A percentile compares a stretch with the other conserved stretches of the same genome.
Evolutionary conservation across 257 asterid genomes (phyloP).

Genomic region (Penstemon barbatus): DNA sequence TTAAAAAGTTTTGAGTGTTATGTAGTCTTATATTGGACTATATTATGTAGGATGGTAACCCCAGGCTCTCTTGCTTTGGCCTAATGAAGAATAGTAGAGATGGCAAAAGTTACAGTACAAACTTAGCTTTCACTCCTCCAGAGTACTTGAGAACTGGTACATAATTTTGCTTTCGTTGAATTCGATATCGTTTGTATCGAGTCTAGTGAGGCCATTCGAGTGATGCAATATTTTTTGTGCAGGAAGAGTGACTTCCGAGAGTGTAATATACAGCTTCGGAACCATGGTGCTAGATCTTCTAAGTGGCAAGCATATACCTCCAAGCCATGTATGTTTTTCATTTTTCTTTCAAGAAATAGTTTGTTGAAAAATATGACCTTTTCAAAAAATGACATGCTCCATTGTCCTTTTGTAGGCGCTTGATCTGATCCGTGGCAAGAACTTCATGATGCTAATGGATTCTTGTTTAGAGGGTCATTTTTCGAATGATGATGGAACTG

Average conservation of each 20-base stretch:
- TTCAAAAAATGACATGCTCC: neutral
- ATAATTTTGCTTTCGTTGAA: no score
- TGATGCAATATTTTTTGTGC: slow-evolving; percentile 20
- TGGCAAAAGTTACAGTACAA: slow-evolving; percentile 69
- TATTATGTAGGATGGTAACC: slow-evolving; percentile 53
- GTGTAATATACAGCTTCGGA: slow-evolving; percentile 72
- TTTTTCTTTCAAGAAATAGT: no score
- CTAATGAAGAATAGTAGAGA: slow-evolving; percentile 69
- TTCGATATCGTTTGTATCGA: neutral
- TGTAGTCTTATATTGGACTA: slow-evolving; percentile 2
- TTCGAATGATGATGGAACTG: slow-evolving; percentile 79
- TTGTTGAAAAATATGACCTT: no score
- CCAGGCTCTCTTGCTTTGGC: slow-evolving; percentile 68
- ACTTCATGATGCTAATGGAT: slow-evolving; percentile 62
- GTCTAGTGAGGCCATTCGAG: no score
- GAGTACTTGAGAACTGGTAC: slow-evolving; percentile 69
- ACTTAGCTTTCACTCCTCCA: slow-evolving; percentile 70
- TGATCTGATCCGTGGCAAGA: slow-evolving; percentile 62
- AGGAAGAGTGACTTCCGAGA: slow-evolving; percentile 67
- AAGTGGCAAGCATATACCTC: slow-evolving; percentile 73
- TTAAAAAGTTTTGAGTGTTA: neutral
- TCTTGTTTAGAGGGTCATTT: slow-evolving; percentile 92
- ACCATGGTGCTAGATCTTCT: slow-evolving; percentile 70
- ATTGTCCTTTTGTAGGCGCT: slow-evolving; percentile 42
- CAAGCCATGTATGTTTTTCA: slow-evolving; percentile 51